Conservation (phyloP, 805 yeast species). For the Saturnispora saitoi region DNA sequence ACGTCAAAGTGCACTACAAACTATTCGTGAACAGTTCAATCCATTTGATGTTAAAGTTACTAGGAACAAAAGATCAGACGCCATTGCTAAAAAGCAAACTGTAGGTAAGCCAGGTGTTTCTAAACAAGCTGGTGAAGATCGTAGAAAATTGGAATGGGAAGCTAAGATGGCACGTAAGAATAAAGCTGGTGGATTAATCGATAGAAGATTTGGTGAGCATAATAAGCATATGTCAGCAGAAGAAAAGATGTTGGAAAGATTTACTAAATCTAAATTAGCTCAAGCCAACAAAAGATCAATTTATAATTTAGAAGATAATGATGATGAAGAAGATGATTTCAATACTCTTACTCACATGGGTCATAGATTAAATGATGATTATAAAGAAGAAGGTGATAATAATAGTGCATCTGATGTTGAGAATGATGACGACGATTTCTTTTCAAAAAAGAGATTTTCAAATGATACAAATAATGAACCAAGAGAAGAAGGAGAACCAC, state of each 20-base stretch:
- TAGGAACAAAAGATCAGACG: conserved; percentile 49
- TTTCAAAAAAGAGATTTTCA: conserved; percentile 28
- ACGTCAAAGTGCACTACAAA: conserved; percentile 42
- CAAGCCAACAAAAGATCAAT: conserved; percentile 48
- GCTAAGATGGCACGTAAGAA: conserved; percentile 54
- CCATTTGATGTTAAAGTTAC: conserved; percentile 78
- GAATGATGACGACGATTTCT: conserved; percentile 26
- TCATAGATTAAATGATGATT: conserved; percentile 41
- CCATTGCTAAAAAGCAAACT: conserved; percentile 37
- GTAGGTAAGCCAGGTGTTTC: conserved; percentile 64
- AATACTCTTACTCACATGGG: conserved; percentile 57
- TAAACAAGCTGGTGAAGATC: conserved; percentile 60
- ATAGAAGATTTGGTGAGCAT: conserved; percentile 88
- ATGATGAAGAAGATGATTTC: conserved; percentile 48
- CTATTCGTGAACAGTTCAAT: conserved; percentile 77
- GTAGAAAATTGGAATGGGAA: conserved; percentile 54
- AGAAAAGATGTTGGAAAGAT: conserved; percentile 92
- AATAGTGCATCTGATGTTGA: conserved; percentile 25
- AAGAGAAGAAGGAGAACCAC: conserved; percentile 32
- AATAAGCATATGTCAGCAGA: conserved; percentile 66
- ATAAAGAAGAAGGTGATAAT: conserved; percentile 37
- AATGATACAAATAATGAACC: conserved; percentile 18
- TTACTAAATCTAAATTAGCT: conserved; percentile 76
- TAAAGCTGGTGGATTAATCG: conserved; percentile 70
- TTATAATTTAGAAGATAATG: conserved; percentile 65